Conservation (phyloP, 441 rosid genomes). For the Manihot esculenta region DNA sequence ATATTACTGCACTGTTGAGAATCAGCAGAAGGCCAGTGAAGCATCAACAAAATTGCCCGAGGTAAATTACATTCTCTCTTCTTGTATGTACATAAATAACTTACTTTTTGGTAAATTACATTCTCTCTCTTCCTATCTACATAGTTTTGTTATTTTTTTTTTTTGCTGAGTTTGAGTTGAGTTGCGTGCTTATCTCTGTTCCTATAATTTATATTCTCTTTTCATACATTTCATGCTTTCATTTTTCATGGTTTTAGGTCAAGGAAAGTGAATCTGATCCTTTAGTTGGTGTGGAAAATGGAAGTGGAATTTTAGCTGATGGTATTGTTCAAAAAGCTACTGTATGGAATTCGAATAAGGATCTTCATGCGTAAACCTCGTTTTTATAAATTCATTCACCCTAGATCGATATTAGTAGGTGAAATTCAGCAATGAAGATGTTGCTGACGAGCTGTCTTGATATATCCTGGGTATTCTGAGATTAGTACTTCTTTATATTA, state of each 20-base stretch:
- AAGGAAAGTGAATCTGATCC: constrained; percentile 88
- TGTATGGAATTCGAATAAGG: constrained; percentile 87
- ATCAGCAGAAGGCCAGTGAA: constrained; percentile 82
- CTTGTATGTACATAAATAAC: no score
- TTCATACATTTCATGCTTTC: constrained; percentile 7
- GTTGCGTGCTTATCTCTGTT: neutral
- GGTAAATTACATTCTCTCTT: no score
- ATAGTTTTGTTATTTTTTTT: neutral
- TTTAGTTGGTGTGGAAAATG: constrained; percentile 72
- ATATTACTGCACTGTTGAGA: constrained; percentile 66
- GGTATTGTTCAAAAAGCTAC: constrained; percentile 53
- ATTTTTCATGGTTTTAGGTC: constrained; percentile 38
- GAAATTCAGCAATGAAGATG: constrained; percentile 43
- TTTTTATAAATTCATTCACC: constrained; percentile 14
- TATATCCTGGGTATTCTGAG: constrained; percentile 17
- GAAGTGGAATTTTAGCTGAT: constrained; percentile 58
- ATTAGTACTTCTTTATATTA: constrained; percentile 16
- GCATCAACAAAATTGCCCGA: constrained; percentile 61
- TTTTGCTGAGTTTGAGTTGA: no score
- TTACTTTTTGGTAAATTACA: no score
- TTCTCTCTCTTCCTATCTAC: no score
- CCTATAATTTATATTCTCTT: neutral
- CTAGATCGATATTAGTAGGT: constrained; percentile 20
- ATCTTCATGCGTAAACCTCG: constrained; percentile 61
- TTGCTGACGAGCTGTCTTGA: constrained; percentile 31